phyloP scores from a whole-genome alignment of 2,329 filamentous ascomycete genomes.

The Xylariomycetidae sp. region DNA sequence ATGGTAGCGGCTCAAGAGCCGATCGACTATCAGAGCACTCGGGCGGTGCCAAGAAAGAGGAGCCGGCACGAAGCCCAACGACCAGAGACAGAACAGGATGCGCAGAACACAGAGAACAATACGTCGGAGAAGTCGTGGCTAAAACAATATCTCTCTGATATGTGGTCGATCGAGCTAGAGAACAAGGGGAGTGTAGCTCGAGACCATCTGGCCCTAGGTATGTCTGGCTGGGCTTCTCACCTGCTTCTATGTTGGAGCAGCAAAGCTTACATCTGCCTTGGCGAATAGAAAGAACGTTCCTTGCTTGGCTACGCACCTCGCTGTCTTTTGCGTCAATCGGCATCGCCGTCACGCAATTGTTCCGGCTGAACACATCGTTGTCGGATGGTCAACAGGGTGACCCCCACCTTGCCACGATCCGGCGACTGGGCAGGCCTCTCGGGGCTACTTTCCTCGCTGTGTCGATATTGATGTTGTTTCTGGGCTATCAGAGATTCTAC shows the following conservation, averaged over 20 bases:
- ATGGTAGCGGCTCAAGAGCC: conserved; percentile 30
- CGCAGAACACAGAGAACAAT: conserved; percentile 14
- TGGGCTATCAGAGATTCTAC: conserved; percentile 75
- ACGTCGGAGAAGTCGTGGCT: conserved; percentile 41
- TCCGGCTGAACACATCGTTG: conserved; percentile 70
- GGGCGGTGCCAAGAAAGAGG: conserved; percentile 17
- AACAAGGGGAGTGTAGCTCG: conserved; percentile 81
- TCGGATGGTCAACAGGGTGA: conserved; percentile 28
- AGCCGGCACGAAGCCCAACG: conserved; percentile 10
- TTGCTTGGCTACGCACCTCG: conserved; percentile 79
- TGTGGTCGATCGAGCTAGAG: conserved; percentile 67
- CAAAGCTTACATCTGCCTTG: conserved; percentile 10
- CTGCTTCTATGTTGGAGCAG: neutral
- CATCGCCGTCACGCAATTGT: conserved; percentile 77
- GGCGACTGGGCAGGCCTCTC: conserved; percentile 64
- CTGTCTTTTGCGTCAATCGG: conserved; percentile 77
- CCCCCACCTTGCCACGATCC: conserved; percentile 39
- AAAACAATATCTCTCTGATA: conserved; percentile 38
- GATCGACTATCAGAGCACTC: conserved; percentile 34
- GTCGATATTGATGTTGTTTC: conserved; percentile 65
- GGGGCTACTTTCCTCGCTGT: conserved; percentile 73
- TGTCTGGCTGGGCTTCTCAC: conserved; percentile 10
- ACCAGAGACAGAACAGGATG: conserved; percentile 14
- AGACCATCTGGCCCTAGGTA: conserved; percentile 76
- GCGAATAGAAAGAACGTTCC: conserved; percentile 69